A percentile compares a stretch with the other conserved stretches of the same genome.
phyloP scores from a whole-genome alignment of 805 yeast genomes.

The Wickerhamiella lipophila region DNA sequence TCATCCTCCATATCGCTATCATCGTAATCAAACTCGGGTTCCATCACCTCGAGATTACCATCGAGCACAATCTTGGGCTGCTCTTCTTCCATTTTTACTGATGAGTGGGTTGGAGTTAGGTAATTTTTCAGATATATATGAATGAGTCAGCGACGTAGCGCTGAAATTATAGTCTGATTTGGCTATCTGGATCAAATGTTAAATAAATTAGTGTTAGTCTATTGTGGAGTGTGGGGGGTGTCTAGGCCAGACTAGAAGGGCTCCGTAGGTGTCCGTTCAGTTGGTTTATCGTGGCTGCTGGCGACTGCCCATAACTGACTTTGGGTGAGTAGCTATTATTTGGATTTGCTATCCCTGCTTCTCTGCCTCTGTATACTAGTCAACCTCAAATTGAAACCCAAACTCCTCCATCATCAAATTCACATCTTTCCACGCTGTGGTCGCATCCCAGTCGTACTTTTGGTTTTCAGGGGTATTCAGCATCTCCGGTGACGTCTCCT shows the following conservation, averaged over 20 bases:
- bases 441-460: constrained; percentile 34
- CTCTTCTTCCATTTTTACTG: constrained; percentile 35
- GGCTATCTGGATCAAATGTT: too few species aligned
- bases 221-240: too few species aligned
- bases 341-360: too few species aligned
- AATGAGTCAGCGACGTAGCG: too few species aligned
- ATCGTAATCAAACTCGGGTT: constrained; percentile 35
- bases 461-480: constrained; percentile 4
- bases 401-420: constrained; percentile 84
- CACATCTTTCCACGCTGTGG: constrained; percentile 63
- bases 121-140: not conserved
- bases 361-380: too few species aligned
- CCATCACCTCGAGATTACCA: constrained; percentile 40
- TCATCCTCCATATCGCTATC: constrained; percentile 27
- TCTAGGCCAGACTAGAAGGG: too few species aligned
- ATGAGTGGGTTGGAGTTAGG: not conserved
- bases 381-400: constrained; percentile 57
- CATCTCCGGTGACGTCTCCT: constrained; percentile 11
- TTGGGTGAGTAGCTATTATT: too few species aligned
- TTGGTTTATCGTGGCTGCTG: too few species aligned
- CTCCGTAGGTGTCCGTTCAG: too few species aligned
- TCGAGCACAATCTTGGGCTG: constrained; percentile 68
- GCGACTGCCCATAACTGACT: too few species aligned
- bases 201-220: too few species aligned
- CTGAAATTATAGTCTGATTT: too few species aligned